Conservation (phyloP, 2,329 filamentous ascomycete genomes). For the Rugonectria rugulosa region DNA sequence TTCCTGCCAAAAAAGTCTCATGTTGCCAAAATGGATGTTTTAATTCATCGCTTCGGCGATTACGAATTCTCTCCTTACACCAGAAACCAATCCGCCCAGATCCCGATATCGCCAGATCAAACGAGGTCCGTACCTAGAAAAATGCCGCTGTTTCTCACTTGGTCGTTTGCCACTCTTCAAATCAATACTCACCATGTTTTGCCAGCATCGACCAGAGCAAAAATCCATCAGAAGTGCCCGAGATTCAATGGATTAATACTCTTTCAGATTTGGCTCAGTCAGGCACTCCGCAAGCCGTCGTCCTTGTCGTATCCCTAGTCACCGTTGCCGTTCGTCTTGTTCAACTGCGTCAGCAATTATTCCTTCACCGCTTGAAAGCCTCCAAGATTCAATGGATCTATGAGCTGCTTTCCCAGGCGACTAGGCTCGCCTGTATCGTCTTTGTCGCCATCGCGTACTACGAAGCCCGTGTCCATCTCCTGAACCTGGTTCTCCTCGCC, state of each 20-base stretch:
- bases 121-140: constrained; percentile 33
- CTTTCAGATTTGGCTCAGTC: constrained; percentile 50
- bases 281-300: constrained; percentile 49
- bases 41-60: constrained; percentile 41
- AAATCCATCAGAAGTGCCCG: constrained; percentile 22
- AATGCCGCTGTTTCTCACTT: background rate
- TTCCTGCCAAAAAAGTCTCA: constrained; percentile 12
- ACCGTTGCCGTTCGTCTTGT: constrained; percentile 46
- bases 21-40: constrained; percentile 42
- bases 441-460: constrained; percentile 49
- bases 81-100: constrained; percentile 26
- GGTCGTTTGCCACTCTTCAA: background rate
- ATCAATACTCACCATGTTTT: constrained; percentile 16
- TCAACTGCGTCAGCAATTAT: constrained; percentile 40
- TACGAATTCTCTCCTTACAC: constrained; percentile 42
- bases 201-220: constrained; percentile 22
- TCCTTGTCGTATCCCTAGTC: constrained; percentile 48
- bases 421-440: constrained; percentile 49
- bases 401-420: constrained; percentile 52
- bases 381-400: constrained; percentile 51
- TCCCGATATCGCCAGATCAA: constrained; percentile 10
- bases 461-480: constrained; percentile 44
- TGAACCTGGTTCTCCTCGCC: constrained; percentile 46
- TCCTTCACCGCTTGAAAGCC: constrained; percentile 41
- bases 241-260: constrained; percentile 48